Percentiles rank a stretch among this genome's conserved stretches.
Conservation (phyloP, 108 stramenopile species). For the Poteriospumella lacustris region DNA sequence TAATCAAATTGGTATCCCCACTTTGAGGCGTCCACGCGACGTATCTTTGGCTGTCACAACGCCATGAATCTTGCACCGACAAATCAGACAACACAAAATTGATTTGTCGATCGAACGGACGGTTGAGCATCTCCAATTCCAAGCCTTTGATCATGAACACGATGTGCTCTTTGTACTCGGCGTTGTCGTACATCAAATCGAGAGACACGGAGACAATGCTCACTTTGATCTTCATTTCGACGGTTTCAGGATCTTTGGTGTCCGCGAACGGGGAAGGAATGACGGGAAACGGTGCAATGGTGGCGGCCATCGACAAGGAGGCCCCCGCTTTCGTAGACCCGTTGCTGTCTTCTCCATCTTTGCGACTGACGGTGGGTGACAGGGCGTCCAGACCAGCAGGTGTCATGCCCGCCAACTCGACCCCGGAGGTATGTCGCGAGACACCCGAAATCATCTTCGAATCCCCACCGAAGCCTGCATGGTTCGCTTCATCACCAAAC, state of each 20-base stretch:
- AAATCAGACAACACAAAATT: neutral
- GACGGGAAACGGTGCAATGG: too few relatives aligned
- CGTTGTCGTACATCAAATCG: neutral
- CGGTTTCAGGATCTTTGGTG: neutral
- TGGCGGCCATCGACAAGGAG: too few relatives aligned
- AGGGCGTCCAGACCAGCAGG: too few relatives aligned
- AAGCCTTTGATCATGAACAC: neutral
- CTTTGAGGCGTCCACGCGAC: constrained; percentile 13
- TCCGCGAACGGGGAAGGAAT: neutral
- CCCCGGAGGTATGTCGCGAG: too few relatives aligned
- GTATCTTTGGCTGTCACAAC: constrained; percentile 4
- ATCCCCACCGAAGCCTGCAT: too few relatives aligned
- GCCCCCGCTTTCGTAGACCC: too few relatives aligned
- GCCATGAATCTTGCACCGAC: neutral
- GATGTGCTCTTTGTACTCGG: neutral
- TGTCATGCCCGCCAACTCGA: too few relatives aligned
- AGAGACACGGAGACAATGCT: neutral
- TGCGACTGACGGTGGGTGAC: too few relatives aligned
- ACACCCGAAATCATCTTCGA: too few relatives aligned
- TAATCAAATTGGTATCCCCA: neutral
- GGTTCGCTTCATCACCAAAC: too few relatives aligned
- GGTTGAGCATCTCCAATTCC: neutral
- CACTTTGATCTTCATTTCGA: neutral
- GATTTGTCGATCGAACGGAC: constrained; percentile 12
- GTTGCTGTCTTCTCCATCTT: too few relatives aligned